These are phyloP conservation scores for Trichocomaceae sp. DNA, from an alignment of 2,329 filamentous ascomycete genomes.

Conservation along the genomic window DNA sequence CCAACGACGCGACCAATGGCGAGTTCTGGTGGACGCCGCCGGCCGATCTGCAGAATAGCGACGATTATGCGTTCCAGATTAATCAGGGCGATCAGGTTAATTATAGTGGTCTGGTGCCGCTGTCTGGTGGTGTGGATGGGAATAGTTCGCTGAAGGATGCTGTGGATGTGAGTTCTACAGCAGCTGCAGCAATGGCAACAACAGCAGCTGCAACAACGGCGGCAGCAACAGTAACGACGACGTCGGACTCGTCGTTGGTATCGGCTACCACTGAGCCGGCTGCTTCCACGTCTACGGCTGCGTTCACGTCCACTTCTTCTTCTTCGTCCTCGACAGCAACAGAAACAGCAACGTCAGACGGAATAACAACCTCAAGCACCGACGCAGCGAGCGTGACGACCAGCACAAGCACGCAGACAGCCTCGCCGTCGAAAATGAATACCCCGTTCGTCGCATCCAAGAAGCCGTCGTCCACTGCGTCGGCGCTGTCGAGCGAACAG, in stretches of 20 bases:
- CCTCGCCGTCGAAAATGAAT: conserved; percentile 13
- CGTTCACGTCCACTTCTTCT: no score
- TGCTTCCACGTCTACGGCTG: not conserved
- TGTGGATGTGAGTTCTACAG: not conserved
- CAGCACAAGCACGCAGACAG: not conserved
- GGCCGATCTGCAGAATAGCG: conserved; percentile 35
- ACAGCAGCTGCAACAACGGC: not conserved
- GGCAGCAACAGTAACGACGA: not conserved
- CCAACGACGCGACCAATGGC: conserved; percentile 40
- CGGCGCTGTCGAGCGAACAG: conserved; percentile 13
- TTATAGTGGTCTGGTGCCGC: conserved; percentile 49
- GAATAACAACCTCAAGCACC: not conserved
- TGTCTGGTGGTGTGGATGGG: conserved; percentile 31
- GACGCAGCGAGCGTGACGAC: not conserved
- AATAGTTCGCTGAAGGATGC: not conserved
- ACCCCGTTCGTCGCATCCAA: conserved; percentile 13
- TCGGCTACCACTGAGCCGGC: not conserved
- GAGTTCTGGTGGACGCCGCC: conserved; percentile 48
- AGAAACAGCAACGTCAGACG: not conserved
- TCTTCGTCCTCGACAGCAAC: no score
- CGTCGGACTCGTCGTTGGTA: not conserved
- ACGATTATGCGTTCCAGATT: conserved; percentile 56
- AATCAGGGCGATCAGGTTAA: conserved; percentile 46
- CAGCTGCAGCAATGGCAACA: not conserved
- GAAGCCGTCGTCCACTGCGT: conserved; percentile 11